Evolutionary conservation across 768 basidiomycete species (phyloP), one percentile per base, ranked within the genome.

Genomic region (Leccinum subgranulosum): DNA sequence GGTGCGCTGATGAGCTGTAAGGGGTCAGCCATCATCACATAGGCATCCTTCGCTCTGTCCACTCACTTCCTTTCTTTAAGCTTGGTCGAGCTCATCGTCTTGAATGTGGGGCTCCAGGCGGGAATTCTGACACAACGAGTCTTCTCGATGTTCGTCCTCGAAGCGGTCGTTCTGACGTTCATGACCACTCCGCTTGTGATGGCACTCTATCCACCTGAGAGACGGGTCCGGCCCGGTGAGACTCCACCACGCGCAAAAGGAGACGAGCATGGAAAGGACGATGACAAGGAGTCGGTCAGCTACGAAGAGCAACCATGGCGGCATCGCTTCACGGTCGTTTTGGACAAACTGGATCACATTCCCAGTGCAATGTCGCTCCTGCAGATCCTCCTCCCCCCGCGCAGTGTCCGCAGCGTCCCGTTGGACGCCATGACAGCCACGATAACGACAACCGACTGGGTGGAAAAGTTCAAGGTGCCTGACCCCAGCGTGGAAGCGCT

Each of bases 1-100:
- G 97, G 97, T 0, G 86, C 90, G 14, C 71, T 98, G 52, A 98
- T 99, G 95, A 90, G 87, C 66, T 96, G 94, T 69, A 95, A 98
- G 80, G 94, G 93, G 89, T 89, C 11, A 34, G 77, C 49, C 14
- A 1, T 3, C 31, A 12, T 9, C 1, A n/a, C n/a, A n/a, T 25
- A 21, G 17, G 5, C 1, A 10, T 52, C 21, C 49, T 6, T 28
- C 4, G 17, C 28, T 51, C 7, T 4, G 19, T n/a, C n/a, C n/a
- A 41, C 57, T 67, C 15, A 65, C 28, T 17, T 12, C 6, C 41
- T 47, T n/a, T 51, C 17, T 34, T 39, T 10, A 41, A 91, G 89
- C 23, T 79, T 97, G 5, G 90, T 98, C 10, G 95, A 97, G 67
- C 79, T 98, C 17, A 97, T 98, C 64, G 95, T 98, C 4, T 85